A percentile compares a stretch with the other conserved stretches of the same genome.
phyloP scores from a whole-genome alignment of 2,329 filamentous ascomycete species.

The Nemania abortiva region DNA sequence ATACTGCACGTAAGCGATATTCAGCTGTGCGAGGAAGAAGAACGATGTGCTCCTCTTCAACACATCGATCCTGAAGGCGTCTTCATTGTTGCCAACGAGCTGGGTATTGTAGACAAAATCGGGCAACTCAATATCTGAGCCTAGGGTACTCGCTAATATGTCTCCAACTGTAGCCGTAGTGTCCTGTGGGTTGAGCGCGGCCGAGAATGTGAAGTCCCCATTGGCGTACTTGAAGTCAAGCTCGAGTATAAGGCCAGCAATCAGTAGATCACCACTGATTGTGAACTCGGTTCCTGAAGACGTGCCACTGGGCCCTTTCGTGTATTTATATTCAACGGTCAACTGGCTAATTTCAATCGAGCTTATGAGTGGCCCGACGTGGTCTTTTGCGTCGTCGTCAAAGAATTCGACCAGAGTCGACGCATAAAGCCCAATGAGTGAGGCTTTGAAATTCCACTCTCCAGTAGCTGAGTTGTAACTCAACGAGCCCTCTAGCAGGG shows the following conservation, averaged over 20 bases:
- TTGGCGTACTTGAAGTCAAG: neutral
- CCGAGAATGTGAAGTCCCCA: neutral
- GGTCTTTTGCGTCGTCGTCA: neutral
- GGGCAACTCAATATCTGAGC: conserved; percentile 23
- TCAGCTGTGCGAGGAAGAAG: conserved; percentile 6
- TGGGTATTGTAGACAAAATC: conserved; percentile 21
- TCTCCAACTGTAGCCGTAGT: conserved; percentile 20
- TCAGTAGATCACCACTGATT: neutral
- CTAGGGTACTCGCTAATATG: conserved; percentile 11
- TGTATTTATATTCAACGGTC: conserved; percentile 17
- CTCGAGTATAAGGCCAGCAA: neutral
- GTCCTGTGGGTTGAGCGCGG: neutral
- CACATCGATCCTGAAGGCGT: conserved; percentile 2
- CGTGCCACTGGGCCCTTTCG: neutral
- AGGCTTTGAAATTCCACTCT: neutral
- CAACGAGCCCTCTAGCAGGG: neutral
- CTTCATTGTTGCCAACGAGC: neutral
- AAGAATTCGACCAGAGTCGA: conserved; percentile 20
- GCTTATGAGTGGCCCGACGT: conserved; percentile 5
- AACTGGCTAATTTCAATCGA: conserved; percentile 1
- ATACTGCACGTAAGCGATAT: neutral
- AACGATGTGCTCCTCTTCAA: neutral
- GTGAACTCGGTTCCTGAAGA: neutral
- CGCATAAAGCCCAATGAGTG: conserved; percentile 5
- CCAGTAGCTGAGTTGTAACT: conserved; percentile 2